Conservation (phyloP, 2,329 filamentous ascomycete species). For the Botrytis aclada region DNA sequence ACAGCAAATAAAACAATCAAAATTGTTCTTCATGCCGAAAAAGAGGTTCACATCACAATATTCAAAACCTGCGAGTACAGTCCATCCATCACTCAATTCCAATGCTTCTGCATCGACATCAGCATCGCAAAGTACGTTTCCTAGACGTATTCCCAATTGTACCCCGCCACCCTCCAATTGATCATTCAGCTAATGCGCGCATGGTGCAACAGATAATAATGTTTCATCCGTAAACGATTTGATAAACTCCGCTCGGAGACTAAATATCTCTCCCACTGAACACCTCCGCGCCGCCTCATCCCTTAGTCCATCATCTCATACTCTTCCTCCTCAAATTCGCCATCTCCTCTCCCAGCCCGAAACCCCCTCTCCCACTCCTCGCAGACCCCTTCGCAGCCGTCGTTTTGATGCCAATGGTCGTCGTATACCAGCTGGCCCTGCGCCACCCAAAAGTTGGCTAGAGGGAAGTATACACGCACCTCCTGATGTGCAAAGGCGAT, state of each 20-base stretch:
- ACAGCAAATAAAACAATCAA: neutral
- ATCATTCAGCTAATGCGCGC: neutral
- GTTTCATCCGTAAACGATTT: constrained; percentile 55
- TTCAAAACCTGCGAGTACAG: constrained; percentile 57
- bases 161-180: constrained; percentile 1
- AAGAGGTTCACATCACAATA: constrained; percentile 56
- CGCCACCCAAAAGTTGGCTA: constrained; percentile 58
- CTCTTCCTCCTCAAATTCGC: constrained; percentile 57
- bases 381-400: constrained; percentile 37
- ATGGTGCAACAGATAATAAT: constrained; percentile 5
- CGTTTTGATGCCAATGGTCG: constrained; percentile 49
- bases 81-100: constrained; percentile 47
- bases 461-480: constrained; percentile 37
- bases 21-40: constrained; percentile 54
- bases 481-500: constrained; percentile 8
- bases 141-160: constrained; percentile 14
- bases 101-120: constrained; percentile 35
- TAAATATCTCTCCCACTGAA: constrained; percentile 36
- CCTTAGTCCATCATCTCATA: constrained; percentile 41
- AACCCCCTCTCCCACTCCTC: constrained; percentile 45
- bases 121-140: constrained; percentile 27
- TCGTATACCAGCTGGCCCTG: constrained; percentile 55
- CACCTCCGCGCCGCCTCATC: constrained; percentile 25
- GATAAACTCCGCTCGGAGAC: constrained; percentile 54
- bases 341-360: constrained; percentile 59